These are phyloP conservation scores for Kazachstania africana DNA, from an alignment of 805 yeast species.

Conservation along the genomic window DNA sequence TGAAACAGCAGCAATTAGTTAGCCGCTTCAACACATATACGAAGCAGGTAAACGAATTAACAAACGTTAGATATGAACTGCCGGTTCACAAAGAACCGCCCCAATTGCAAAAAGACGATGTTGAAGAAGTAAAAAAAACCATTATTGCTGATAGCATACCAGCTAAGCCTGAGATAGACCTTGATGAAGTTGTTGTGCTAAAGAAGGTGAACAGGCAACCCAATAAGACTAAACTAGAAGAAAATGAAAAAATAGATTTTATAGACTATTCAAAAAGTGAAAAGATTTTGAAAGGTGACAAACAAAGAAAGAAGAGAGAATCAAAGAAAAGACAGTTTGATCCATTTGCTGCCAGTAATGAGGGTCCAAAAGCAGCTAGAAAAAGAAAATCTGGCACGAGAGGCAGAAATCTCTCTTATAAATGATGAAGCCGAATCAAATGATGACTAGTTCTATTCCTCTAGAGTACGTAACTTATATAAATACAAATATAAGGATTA, in stretches of 20 bases:
- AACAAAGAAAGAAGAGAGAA: conserved; percentile 4
- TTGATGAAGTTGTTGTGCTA: conserved; percentile 32
- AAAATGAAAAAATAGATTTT: conserved; percentile 16
- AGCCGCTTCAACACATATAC: conserved; percentile 9
- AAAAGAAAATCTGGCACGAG: conserved; percentile 21
- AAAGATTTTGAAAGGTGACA: conserved; percentile 26
- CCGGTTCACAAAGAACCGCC: conserved; percentile 2
- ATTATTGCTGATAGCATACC: conserved; percentile 2
- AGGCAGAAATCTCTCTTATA: conserved; percentile 22
- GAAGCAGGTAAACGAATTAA: conserved; percentile 9
- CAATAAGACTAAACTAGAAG: conserved; percentile 2
- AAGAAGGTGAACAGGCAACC: conserved; percentile 15
- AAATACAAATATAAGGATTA: no score
- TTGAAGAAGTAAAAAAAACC: neutral
- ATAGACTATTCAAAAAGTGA: conserved; percentile 37
- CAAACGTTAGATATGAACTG: conserved; percentile 7
- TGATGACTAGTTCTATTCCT: neutral
- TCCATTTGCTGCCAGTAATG: conserved; percentile 40
- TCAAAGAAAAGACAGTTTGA: conserved; percentile 40
- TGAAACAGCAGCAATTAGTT: conserved; percentile 6
- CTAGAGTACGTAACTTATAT: neutral
- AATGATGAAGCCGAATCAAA: conserved; percentile 3
- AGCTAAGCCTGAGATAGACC: conserved; percentile 9
- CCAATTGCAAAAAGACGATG: neutral
- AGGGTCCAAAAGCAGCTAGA: conserved; percentile 46